phyloP scores from a whole-genome alignment of 352 stramenopile genomes.

The Phytophthora meadii region DNA sequence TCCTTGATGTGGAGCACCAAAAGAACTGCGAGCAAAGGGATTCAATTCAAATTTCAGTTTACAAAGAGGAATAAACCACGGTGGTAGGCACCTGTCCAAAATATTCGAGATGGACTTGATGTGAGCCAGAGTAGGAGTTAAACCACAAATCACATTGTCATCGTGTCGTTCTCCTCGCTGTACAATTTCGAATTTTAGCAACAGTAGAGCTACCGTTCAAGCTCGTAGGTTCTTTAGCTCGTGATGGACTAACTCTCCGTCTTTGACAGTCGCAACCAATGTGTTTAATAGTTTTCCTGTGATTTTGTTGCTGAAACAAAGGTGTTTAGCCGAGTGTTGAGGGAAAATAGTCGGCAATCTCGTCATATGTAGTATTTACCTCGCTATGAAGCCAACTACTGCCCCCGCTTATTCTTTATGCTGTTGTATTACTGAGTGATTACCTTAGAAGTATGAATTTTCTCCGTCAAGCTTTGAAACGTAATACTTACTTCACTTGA shows the following conservation, averaged over 20 bases:
- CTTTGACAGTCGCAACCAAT: slow-evolving; percentile 3
- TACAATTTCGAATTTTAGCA: slow-evolving; percentile 22
- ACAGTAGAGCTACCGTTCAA: slow-evolving; percentile 14
- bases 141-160: not conserved
- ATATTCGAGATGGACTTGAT: not conserved
- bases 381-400: too few relatives aligned
- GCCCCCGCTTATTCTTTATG: too few relatives aligned
- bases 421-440: too few relatives aligned
- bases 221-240: slow-evolving; percentile 10
- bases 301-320: too few relatives aligned
- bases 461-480: too few relatives aligned
- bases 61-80: not conserved
- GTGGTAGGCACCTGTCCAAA: not conserved
- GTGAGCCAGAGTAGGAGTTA: not conserved
- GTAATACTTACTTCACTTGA: too few relatives aligned
- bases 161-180: slow-evolving; percentile 1
- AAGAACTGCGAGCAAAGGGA: slow-evolving; percentile 8
- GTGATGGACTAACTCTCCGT: not conserved
- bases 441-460: too few relatives aligned
- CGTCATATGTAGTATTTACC: too few relatives aligned
- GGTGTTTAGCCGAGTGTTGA: too few relatives aligned
- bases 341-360: too few relatives aligned
- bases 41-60: slow-evolving; percentile 20
- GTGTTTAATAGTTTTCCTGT: not conserved
- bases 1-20: slow-evolving; percentile 19